A percentile compares a stretch with the other conserved stretches of the same genome.
Conservation (phyloP, 2,329 filamentous ascomycete species). For the Fusarium nisikadoi region DNA sequence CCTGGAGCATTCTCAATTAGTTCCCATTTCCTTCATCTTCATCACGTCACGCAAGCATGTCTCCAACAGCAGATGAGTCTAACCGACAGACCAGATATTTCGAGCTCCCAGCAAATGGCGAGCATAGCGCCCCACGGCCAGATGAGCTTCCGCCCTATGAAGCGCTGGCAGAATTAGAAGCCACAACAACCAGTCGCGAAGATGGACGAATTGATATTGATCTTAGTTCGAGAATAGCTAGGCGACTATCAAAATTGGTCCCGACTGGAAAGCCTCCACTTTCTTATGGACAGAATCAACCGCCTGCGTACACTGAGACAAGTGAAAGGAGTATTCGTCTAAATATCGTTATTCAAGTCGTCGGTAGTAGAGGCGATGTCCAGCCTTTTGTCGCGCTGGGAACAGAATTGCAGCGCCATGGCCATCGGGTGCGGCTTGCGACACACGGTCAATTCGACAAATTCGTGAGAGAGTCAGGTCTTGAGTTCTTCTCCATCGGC, state of each 20-base stretch:
- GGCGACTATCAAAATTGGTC: background rate
- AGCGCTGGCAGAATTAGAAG: background rate
- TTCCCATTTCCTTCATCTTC: too few relatives aligned
- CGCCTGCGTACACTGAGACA: background rate
- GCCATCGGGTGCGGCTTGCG: conserved; percentile 28
- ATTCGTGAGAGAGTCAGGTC: background rate
- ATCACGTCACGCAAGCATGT: too few relatives aligned
- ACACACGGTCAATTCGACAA: conserved; percentile 19
- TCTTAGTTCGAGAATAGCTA: conserved; percentile 5
- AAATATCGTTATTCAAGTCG: conserved; percentile 31
- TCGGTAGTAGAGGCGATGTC: conserved; percentile 26
- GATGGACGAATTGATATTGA: conserved; percentile 22
- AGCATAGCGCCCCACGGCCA: background rate
- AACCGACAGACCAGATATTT: background rate
- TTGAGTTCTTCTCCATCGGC: conserved; percentile 14
- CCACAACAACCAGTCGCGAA: background rate
- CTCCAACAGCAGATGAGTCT: too few relatives aligned
- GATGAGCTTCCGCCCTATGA: background rate
- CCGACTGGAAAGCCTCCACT: background rate
- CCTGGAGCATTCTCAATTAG: too few relatives aligned
- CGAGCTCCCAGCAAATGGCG: background rate
- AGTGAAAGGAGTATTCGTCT: background rate
- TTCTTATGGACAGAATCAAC: background rate
- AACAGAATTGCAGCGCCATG: conserved; percentile 12
- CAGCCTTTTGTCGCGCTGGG: conserved; percentile 27